Base-by-base conservation (phyloP, 805 yeast genomes). In the Barnettozyma californica region DNA sequence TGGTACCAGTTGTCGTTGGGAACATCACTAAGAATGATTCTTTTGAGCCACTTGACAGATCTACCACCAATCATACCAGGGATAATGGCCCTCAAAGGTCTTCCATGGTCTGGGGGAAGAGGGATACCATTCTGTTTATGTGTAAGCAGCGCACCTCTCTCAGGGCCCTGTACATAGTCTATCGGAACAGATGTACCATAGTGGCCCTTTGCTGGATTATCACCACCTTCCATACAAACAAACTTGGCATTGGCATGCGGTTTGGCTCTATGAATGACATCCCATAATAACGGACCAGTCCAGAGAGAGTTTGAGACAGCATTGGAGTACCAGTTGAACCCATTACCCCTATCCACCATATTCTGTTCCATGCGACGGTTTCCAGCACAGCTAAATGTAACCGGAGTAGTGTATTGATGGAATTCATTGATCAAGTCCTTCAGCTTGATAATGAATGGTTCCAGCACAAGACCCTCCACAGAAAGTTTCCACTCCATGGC, bases 21-120 rank as follows among this genome's bases (percentile, higher is more conserved):
- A 11, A 27, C 42, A 29, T 64, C 68, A 14, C 66, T 54, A n/a
- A 68, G 49, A 13, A 62, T 42, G 13, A 68, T 48, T 39, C 52
- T 54, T 33, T 56, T 61, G 21, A 68, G 49, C 71, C 71, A 68
- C 48, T 68, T 68, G 34, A 68, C 71, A 16, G 68, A 63, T 20
- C 70, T 52, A 7, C 71, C 71, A 26, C 71, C 71, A 55, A 68
- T 65, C 23, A 66, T 64, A 14, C 71, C 71, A 3, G 71, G 70
- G 2, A 67, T 60, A 6, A 68, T 54, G 11, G 62, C 67, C 36
- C 71, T 56, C 11, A 67, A 47, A 3, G 71, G 71, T 27, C 54
- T 59, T 1, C 70, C 69, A 48, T 68, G 71, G 48, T 68, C 71
- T 1, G 69, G 70, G 6, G 59, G 45, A n/a, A 68, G 49, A 29